phyloP scores from a whole-genome alignment of 768 basidiomycete species.

The Leccinum variicolor region DNA sequence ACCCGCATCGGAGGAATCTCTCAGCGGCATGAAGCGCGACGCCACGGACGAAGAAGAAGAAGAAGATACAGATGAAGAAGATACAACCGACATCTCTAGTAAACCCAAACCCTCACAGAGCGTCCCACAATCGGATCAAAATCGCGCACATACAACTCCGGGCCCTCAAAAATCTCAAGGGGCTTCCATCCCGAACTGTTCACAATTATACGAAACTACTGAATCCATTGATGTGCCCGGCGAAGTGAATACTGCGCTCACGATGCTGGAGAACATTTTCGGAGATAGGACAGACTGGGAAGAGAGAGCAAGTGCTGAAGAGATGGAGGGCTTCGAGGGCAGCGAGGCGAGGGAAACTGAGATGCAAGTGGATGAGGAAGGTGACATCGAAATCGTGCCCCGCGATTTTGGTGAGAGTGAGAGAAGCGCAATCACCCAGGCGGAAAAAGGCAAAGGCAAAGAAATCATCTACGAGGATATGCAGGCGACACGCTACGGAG shows the following conservation, averaged over 20 bases:
- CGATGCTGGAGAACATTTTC: slow-evolving; percentile 52
- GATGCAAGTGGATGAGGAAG: slow-evolving; percentile 22
- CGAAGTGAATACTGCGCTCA: slow-evolving; percentile 16
- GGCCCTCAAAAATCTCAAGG: background rate
- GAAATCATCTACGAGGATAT: slow-evolving; percentile 14
- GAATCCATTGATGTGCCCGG: slow-evolving; percentile 4
- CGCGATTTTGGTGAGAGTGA: background rate
- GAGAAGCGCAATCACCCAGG: background rate
- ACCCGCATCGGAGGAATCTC: background rate
- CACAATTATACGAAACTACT: background rate
- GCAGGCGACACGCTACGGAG: slow-evolving; percentile 1
- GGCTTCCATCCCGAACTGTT: background rate
- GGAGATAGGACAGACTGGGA: slow-evolving; percentile 55
- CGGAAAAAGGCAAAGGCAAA: slow-evolving; percentile 25
- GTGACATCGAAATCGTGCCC: slow-evolving; percentile 19
- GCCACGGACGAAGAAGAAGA: background rate
- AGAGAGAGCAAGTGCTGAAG: slow-evolving; percentile 55
- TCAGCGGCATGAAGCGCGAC: background rate
- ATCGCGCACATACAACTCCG: background rate
- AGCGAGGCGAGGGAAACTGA: background rate
- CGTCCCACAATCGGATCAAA: background rate
- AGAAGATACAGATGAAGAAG: background rate
- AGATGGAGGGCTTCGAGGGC: slow-evolving; percentile 40
- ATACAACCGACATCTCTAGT: background rate
- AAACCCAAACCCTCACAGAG: background rate